Percentiles rank a stretch among this genome's conserved stretches.
These are phyloP conservation scores for Madurella mycetomatis DNA, from an alignment of 2,329 filamentous ascomycete species.

Conservation along the genomic window DNA sequence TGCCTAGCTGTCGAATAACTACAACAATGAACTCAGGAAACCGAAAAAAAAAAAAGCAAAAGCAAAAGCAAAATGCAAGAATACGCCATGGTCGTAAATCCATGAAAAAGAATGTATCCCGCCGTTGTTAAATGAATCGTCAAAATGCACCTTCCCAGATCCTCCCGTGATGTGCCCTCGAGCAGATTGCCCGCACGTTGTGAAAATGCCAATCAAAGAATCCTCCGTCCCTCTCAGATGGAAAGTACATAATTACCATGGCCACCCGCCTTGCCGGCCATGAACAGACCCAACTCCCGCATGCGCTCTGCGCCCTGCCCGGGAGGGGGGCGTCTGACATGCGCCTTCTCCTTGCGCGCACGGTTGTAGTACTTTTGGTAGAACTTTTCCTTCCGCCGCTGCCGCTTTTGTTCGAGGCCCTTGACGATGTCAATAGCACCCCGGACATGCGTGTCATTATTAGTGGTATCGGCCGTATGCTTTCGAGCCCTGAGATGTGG, in stretches of 20 bases:
- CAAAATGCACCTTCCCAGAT: constrained; percentile 15
- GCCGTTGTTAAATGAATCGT: constrained; percentile 16
- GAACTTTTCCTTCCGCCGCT: constrained; percentile 88
- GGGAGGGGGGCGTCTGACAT: constrained; percentile 64
- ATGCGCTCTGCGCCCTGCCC: constrained; percentile 91
- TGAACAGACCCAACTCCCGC: constrained; percentile 83
- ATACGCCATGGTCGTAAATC: constrained; percentile 5
- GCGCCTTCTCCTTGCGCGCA: constrained; percentile 62
- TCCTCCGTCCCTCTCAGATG: constrained; percentile 43
- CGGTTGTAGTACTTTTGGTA: constrained; percentile 86
- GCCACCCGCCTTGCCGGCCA: constrained; percentile 74
- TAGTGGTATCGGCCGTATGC: constrained; percentile 29
- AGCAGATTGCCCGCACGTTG: constrained; percentile 16
- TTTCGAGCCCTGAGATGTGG: constrained; percentile 43
- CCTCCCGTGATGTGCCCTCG: constrained; percentile 15
- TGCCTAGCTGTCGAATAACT: not conserved
- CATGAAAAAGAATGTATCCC: constrained; percentile 2
- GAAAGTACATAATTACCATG: constrained; percentile 75
- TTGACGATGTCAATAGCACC: constrained; percentile 98
- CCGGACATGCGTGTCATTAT: constrained; percentile 63
- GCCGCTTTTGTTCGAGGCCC: constrained; percentile 88
- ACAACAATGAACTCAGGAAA: too few relatives aligned
- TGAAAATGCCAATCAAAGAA: constrained; percentile 24
- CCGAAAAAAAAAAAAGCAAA: not conserved
- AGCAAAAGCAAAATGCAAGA: not conserved